Evolutionary conservation across 1,284 basidiomycete genomes (phyloP), one percentile per base, ranked within the genome.

Genomic region (Sporisorium graminicola): DNA sequence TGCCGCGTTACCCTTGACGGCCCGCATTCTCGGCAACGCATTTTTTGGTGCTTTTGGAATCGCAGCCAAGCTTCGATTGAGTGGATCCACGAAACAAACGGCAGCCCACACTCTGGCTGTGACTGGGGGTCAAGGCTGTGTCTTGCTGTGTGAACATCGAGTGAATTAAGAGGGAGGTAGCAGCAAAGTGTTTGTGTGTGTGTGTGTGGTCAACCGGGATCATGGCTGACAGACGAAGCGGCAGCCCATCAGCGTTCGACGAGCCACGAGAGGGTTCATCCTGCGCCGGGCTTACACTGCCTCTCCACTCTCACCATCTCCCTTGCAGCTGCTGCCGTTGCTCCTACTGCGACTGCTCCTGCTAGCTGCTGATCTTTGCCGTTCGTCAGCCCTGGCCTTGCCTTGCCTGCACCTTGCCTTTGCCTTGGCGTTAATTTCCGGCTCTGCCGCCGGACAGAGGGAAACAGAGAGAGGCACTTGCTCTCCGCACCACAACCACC

Each of bases 361-460:
- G 42, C 27, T 4, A 16, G 2, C 16, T 13, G 52, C 52, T 56
- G 13, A n/a, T 35, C 12, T 31, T 24, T 49, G 55, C 55, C 55
- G 44, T 47, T 22, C 14, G 16, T 58, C 44, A 44, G 55, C 24
- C 18, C 55, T 37, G 55, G 55, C 44, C 22, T 22, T 55, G 40
- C 53, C 18, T 20, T 35, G n/a, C n/a, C n/a, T n/a, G n/a, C n/a
- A n/a, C n/a, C n/a, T 20, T 35, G 55, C 55, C 40, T n/a, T 47
- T 35, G 54, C 43, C 54, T 46, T 57, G 31, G 55, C 31, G 24
- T 42, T 18, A 35, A 13, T n/a, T 33, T 47, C 55, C 33, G 55
- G 44, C 44, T 49, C 29, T 35, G 55, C 55, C 55, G 55, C 55
- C 55, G 55, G 44, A 47, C 55, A 58, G 16, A 29, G 8, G 14